phyloP scores from a whole-genome alignment of 2,329 filamentous ascomycete species.

The Exophiala mesophila region DNA sequence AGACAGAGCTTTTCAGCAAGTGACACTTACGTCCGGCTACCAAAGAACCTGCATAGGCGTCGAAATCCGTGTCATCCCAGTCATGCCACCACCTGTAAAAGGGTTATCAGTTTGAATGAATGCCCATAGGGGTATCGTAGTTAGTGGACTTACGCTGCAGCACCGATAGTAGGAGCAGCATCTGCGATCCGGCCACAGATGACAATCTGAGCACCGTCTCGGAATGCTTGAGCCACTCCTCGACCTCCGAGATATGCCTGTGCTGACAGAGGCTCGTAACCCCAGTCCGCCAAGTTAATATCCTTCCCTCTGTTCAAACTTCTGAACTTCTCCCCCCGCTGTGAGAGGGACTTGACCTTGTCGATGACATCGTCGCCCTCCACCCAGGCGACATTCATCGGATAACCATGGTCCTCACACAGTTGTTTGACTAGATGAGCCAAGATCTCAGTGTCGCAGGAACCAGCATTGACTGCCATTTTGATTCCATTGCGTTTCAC shows the following conservation, averaged over 20 bases:
- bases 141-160: too few relatives aligned
- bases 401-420: conserved; percentile 28
- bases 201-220: conserved; percentile 44
- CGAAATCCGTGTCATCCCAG: conserved; percentile 46
- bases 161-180: conserved; percentile 50
- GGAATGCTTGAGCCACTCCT: conserved; percentile 37
- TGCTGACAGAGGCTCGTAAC: conserved; percentile 19
- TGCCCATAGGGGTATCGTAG: too few relatives aligned
- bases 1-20: too few relatives aligned
- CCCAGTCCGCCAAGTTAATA: conserved; percentile 21
- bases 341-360: conserved; percentile 28
- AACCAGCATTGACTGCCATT: conserved; percentile 53
- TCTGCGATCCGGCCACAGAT: conserved; percentile 48
- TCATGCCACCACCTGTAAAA: conserved; percentile 53
- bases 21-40: conserved; percentile 48
- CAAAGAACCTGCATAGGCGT: conserved; percentile 46
- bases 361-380: conserved; percentile 39
- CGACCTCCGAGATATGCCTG: conserved; percentile 29
- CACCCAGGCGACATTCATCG: conserved; percentile 35
- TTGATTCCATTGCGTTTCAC: conserved; percentile 39
- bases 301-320: conserved; percentile 9
- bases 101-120: too few relatives aligned
- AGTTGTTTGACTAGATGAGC: conserved; percentile 34
- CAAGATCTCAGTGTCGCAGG: conserved; percentile 48
- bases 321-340: conserved; percentile 23